Evolutionary conservation across 83 land plant species (phyloP).

Genomic region (Isoetes engelmannii): DNA sequence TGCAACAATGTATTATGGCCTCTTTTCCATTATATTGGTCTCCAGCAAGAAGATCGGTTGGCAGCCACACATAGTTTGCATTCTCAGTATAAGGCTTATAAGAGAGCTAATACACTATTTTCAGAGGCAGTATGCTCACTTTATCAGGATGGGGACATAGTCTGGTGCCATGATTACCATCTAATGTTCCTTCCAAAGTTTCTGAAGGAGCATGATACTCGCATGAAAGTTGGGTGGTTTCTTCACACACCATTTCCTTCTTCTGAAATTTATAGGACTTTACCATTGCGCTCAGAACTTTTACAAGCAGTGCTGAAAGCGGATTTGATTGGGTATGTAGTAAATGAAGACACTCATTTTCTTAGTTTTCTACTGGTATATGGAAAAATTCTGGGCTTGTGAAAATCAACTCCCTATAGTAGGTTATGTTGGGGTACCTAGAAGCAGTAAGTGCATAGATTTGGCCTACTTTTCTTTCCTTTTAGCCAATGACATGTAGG

Average conservation of each 20-base stretch:
- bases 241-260: constrained; percentile 99
- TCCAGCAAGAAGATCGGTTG: constrained; percentile 93
- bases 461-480: too few relatives aligned
- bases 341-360: too few relatives aligned
- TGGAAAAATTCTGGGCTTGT: too few relatives aligned
- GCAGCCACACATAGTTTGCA: constrained; percentile 93
- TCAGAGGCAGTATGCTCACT: constrained; percentile 79
- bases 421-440: too few relatives aligned
- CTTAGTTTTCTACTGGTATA: too few relatives aligned
- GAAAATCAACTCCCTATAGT: too few relatives aligned
- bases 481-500: too few relatives aligned
- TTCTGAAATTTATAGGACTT: constrained; percentile 88
- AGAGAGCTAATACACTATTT: constrained; percentile 86
- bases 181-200: constrained; percentile 94
- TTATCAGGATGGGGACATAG: constrained; percentile 90
- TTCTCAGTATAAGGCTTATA: constrained; percentile 92
- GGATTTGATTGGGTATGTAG: constrained; percentile 86
- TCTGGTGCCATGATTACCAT: constrained; percentile 99
- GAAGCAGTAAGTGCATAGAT: too few relatives aligned
- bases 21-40: constrained; percentile 95
- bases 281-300: constrained; percentile 89
- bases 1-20: constrained; percentile 99
- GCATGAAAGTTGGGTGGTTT: constrained; percentile 98
- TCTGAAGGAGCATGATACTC: constrained; percentile 59
- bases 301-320: constrained; percentile 83